phyloP scores from a whole-genome alignment of 805 yeast genomes.

The Nakazawaea ishiwadae region DNA sequence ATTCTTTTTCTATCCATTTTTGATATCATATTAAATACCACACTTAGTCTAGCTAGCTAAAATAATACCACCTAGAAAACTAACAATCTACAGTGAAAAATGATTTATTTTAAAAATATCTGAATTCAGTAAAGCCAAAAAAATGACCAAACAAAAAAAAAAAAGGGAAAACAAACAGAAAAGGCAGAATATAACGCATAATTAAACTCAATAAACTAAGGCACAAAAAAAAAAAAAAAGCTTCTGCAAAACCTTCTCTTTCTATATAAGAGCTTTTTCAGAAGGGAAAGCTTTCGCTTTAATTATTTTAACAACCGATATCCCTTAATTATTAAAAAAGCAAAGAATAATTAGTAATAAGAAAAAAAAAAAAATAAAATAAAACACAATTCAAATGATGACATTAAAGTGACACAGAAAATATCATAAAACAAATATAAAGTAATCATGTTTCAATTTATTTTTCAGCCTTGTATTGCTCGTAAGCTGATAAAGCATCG shows the following conservation, averaged over 20 bases:
- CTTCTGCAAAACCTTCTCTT: neutral
- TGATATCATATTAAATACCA: too few species aligned
- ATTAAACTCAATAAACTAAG: neutral
- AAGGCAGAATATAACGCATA: constrained; percentile 4
- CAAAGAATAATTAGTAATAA: neutral
- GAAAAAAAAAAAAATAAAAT: neutral
- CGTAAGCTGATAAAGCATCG: constrained; percentile 93
- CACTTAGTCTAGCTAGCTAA: too few species aligned
- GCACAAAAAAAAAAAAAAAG: neutral
- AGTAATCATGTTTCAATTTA: constrained; percentile 6
- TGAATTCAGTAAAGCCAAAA: too few species aligned
- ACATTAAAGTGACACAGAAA: neutral
- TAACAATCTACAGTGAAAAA: too few species aligned
- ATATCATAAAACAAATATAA: neutral
- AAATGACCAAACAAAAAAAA: too few species aligned
- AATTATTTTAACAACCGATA: constrained; percentile 7
- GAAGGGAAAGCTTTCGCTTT: neutral
- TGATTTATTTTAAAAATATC: too few species aligned
- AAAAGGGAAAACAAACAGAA: neutral
- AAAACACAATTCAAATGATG: neutral
- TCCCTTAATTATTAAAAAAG: constrained; percentile 1
- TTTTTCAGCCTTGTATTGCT: constrained; percentile 52
- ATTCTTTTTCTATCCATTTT: too few species aligned
- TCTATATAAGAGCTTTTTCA: neutral
- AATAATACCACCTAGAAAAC: too few species aligned